phyloP scores from a whole-genome alignment of 2,329 filamentous ascomycete species.

The Colletotrichum gigasporum region DNA sequence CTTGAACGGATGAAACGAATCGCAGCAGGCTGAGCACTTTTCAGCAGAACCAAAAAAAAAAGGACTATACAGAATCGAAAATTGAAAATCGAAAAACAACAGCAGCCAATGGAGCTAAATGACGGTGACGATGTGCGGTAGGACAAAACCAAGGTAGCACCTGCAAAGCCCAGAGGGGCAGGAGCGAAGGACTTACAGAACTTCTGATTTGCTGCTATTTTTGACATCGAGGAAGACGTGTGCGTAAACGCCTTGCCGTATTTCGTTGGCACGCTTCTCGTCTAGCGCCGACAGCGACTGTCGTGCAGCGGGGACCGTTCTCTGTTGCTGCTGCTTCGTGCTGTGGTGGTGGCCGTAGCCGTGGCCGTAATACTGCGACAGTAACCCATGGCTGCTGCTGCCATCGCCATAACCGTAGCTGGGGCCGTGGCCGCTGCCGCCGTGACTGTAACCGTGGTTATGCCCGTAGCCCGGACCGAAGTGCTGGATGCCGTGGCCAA shows the following conservation, averaged over 20 bases:
- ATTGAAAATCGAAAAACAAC: not conserved
- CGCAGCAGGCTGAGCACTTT: too few relatives aligned
- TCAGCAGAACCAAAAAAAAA: not conserved
- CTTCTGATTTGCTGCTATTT: constrained; percentile 34
- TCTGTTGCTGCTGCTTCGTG: not conserved
- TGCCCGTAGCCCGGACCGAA: constrained; percentile 7
- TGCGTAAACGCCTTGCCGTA: constrained; percentile 30
- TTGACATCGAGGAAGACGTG: constrained; percentile 33
- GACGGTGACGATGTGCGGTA: too few relatives aligned
- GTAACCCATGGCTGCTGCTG: too few relatives aligned
- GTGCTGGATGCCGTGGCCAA: not conserved
- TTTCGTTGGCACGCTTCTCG: constrained; percentile 31
- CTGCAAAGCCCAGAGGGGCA: not conserved
- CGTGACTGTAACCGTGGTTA: not conserved
- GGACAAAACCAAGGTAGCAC: too few relatives aligned
- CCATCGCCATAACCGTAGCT: not conserved
- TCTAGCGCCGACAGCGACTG: constrained; percentile 34
- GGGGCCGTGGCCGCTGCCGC: not conserved
- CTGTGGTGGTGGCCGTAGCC: constrained; percentile 14
- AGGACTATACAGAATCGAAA: not conserved
- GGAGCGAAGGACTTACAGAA: constrained; percentile 34
- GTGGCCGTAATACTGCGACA: constrained; percentile 11
- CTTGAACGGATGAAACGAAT: not conserved
- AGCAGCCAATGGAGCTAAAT: not conserved
- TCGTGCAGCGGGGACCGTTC: constrained; percentile 14